Evolutionary conservation across 2,329 filamentous ascomycete genomes (phyloP).

Genomic region (Claviceps sp.): DNA sequence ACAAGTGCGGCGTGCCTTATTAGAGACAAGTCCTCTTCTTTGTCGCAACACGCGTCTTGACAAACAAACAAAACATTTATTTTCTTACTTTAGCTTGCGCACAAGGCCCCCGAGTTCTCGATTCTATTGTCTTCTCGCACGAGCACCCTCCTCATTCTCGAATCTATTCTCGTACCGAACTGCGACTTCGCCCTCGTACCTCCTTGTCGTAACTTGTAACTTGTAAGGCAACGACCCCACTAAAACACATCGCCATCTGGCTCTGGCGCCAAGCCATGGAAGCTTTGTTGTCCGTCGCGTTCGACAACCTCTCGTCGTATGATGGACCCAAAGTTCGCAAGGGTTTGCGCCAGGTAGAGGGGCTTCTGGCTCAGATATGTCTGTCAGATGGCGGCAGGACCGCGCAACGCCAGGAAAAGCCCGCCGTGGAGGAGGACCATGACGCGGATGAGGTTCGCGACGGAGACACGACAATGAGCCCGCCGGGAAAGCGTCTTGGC

Average conservation of each 20-base stretch:
- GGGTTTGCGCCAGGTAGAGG: constrained; percentile 86
- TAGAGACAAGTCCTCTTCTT: not conserved
- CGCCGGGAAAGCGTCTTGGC: constrained; percentile 46
- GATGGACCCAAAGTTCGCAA: constrained; percentile 84
- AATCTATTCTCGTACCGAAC: not conserved
- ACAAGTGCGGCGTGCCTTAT: no score
- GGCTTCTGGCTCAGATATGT: constrained; percentile 87
- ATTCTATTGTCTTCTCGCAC: not conserved
- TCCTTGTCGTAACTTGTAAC: no score
- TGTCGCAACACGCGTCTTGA: not conserved
- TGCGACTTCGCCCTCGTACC: no score
- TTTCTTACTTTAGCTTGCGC: not conserved
- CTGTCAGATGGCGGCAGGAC: constrained; percentile 37
- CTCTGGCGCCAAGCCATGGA: constrained; percentile 50
- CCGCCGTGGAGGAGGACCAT: not conserved
- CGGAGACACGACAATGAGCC: constrained; percentile 14
- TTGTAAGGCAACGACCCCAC: not conserved
- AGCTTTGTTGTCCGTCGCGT: constrained; percentile 77
- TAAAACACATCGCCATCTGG: not conserved
- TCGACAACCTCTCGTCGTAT: constrained; percentile 91
- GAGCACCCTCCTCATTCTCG: not conserved
- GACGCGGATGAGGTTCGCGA: not conserved
- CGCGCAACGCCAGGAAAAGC: constrained; percentile 3
- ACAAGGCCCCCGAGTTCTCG: not conserved
- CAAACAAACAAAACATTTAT: not conserved